phyloP scores from a whole-genome alignment of 768 basidiomycete genomes.

The Trametes cingulata region DNA sequence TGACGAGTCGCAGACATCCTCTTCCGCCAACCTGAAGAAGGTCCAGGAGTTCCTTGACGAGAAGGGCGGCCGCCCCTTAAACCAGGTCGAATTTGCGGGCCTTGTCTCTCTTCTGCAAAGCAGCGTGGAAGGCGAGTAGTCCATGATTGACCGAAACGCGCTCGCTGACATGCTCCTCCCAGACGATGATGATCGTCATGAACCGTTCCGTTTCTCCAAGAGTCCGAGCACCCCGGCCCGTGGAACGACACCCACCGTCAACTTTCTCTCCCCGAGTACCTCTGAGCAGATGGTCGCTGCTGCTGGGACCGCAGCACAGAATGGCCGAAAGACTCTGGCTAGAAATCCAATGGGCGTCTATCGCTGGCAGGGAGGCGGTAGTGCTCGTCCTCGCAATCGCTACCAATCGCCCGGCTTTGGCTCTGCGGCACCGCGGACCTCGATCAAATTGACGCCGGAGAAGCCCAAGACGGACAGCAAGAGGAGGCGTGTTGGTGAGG shows the following conservation, averaged over 20 bases:
- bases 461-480: conserved; percentile 53
- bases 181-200: conserved; percentile 40
- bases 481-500: conserved; percentile 59
- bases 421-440: conserved; percentile 46
- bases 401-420: conserved; percentile 76
- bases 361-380: conserved; percentile 76
- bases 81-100: conserved; percentile 53
- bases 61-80: conserved; percentile 49
- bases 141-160: not conserved
- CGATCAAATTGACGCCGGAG: conserved; percentile 44
- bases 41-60: conserved; percentile 44
- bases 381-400: conserved; percentile 67
- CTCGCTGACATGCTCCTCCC: conserved; percentile 12
- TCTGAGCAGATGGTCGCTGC: conserved; percentile 19
- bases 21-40: conserved; percentile 17
- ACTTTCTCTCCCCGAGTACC: conserved; percentile 23
- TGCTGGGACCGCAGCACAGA: conserved; percentile 26
- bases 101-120: conserved; percentile 56
- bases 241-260: conserved; percentile 37
- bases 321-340: conserved; percentile 54
- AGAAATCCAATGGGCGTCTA: conserved; percentile 77
- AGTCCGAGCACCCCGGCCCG: conserved; percentile 41
- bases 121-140: conserved; percentile 46
- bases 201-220: conserved; percentile 66
- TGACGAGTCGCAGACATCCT: conserved; percentile 11